Evolutionary conservation across 2,329 filamentous ascomycete species (phyloP), one percentile per base, ranked within the genome.

Genomic region (Arthrinium puccinioides): DNA sequence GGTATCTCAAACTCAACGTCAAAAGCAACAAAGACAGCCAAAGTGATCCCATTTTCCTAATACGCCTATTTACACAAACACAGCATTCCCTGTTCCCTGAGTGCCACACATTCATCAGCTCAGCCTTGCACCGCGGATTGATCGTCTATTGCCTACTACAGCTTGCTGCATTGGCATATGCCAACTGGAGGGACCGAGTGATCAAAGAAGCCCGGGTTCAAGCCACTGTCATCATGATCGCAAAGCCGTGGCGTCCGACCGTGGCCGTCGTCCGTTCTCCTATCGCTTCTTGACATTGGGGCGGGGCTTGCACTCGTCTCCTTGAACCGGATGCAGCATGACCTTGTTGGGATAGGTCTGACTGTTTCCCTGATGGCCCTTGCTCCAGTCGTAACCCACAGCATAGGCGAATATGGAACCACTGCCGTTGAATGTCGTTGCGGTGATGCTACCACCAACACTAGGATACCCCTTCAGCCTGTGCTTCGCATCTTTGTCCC

Each of bases 321-420:
- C 61, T 44, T 67, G 67, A 10, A 94, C 77, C 2, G 85, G 81
- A 57, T 94, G 86, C 57, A 94, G 70, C 81, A 88, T 88, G 37
- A 92, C 81, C 67, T 92, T 92, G 61, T 78, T 84, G 8, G 84
- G 78, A 42, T 79, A 79, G 47, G 73, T 74, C 40, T 79, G 79
- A 19, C 70, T 92, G 64, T 97, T 97, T 48, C 72, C 77, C 46
- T 84, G 78, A 66, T 90, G 96, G 13, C 92, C 92, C 70, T 98
- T 97, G 66, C 84, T 88, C 92, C 92, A 98, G 66, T 98, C 92
- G 61, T 98, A 98, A 58, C 87, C 88, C 32, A 96, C 78, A 19
- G 89, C 87, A 51, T 92, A 92, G 13, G 86, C 86, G 56, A 92
- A 92, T 53, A 90, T 87, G 55, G 64, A 82, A 36, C 92, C 92